Percentiles rank a stretch among this genome's conserved stretches.
Evolutionary conservation across 2,329 filamentous ascomycete species (phyloP).

Genomic region (Sclerotinia spermophila): DNA sequence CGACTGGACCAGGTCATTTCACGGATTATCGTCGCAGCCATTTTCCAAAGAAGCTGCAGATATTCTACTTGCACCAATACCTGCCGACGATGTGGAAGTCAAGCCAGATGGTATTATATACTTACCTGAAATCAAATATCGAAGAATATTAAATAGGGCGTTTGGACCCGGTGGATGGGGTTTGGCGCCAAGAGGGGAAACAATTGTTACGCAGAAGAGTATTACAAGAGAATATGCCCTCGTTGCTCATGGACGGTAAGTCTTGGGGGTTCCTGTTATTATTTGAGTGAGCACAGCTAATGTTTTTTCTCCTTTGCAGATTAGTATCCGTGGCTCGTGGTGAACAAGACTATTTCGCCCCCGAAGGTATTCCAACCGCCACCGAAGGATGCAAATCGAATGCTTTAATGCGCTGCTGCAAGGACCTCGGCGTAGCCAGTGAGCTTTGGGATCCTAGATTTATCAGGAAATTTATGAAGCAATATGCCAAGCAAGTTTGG

Average conservation of each 20-base stretch:
- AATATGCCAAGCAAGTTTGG: slow-evolving; percentile 75
- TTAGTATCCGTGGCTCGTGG: slow-evolving; percentile 89
- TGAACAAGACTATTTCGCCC: slow-evolving; percentile 88
- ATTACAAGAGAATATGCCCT: slow-evolving; percentile 92
- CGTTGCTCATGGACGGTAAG: slow-evolving; percentile 80
- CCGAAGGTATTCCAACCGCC: slow-evolving; percentile 87
- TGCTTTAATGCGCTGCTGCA: slow-evolving; percentile 96
- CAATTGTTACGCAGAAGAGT: slow-evolving; percentile 52
- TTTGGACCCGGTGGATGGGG: slow-evolving; percentile 98
- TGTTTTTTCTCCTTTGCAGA: slow-evolving; percentile 44
- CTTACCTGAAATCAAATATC: slow-evolving; percentile 96
- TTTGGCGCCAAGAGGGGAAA: slow-evolving; percentile 79
- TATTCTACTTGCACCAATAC: slow-evolving; percentile 59
- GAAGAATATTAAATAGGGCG: slow-evolving; percentile 80
- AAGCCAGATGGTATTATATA: slow-evolving; percentile 98
- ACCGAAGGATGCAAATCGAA: slow-evolving; percentile 98
- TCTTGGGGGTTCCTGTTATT: slow-evolving; percentile 18
- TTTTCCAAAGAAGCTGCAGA: slow-evolving; percentile 63
- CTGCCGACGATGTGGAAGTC: slow-evolving; percentile 80
- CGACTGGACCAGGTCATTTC: slow-evolving; percentile 72
- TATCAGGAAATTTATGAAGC: slow-evolving; percentile 75
- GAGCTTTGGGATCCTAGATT: slow-evolving; percentile 96
- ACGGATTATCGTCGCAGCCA: slow-evolving; percentile 60
- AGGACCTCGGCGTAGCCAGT: slow-evolving; percentile 89
- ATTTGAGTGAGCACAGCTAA: slow-evolving; percentile 17